Evolutionary conservation across 2,329 filamentous ascomycete genomes (phyloP).

Genomic region (Keithomyces neogunnii): DNA sequence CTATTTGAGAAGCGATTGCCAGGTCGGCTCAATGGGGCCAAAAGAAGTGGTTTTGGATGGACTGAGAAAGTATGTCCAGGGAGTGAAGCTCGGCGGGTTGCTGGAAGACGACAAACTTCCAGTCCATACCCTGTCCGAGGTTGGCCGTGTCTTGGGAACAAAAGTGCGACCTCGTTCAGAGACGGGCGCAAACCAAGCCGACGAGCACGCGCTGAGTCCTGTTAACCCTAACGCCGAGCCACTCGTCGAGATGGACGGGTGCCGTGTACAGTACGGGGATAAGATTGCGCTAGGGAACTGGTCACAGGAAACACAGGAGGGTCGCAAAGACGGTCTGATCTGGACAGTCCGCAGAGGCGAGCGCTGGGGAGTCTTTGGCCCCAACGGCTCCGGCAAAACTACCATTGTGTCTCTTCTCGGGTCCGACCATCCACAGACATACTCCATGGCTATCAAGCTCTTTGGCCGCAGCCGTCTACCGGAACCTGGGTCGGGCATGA

Average conservation of each 20-base stretch:
- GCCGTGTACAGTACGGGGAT: constrained; percentile 69
- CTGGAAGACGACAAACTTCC: constrained; percentile 40
- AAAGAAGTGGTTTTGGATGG: constrained; percentile 53
- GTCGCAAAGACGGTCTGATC: constrained; percentile 53
- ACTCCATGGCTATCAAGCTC: constrained; percentile 76
- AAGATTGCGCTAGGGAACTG: constrained; percentile 77
- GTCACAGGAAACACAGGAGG: constrained; percentile 48
- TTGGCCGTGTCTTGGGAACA: constrained; percentile 35
- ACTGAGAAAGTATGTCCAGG: constrained; percentile 38
- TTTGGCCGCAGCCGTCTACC: constrained; percentile 80
- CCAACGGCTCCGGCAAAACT: constrained; percentile 93
- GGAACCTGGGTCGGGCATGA: constrained; percentile 52
- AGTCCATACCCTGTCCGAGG: constrained; percentile 38
- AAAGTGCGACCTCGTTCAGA: constrained; percentile 10
- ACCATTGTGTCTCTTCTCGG: constrained; percentile 87
- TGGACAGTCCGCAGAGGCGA: constrained; percentile 81
- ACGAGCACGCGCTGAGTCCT: constrained; percentile 13
- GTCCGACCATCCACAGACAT: constrained; percentile 92
- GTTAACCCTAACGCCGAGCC: constrained; percentile 46
- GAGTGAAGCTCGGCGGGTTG: constrained; percentile 34
- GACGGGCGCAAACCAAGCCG: constrained; percentile 3
- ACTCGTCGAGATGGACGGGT: constrained; percentile 80
- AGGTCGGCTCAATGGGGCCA: constrained; percentile 56
- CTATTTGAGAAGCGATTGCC: constrained; percentile 59
- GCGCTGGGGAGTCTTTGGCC: constrained; percentile 86